Conservation (phyloP, 2,329 filamentous ascomycete species). For the Xylogone sp. region DNA sequence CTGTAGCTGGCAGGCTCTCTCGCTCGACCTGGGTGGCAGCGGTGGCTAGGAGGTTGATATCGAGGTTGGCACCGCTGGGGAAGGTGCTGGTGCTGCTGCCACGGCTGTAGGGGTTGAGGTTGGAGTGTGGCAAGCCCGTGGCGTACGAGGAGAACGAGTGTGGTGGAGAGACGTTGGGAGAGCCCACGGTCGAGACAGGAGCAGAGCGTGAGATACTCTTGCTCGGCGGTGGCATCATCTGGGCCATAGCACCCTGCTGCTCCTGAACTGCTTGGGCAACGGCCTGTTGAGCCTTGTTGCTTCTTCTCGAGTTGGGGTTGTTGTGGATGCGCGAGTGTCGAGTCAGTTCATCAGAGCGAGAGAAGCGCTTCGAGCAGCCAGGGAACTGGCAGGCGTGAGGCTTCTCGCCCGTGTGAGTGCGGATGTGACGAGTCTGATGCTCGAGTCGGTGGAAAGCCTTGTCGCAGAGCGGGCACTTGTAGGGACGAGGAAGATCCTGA, state of each 20-base stretch:
- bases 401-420: slow-evolving; percentile 97
- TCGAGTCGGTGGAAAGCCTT: slow-evolving; percentile 98
- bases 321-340: slow-evolving; percentile 97
- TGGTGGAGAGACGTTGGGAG: slow-evolving; percentile 94
- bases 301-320: slow-evolving; percentile 93
- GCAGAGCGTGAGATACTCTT: slow-evolving; percentile 84
- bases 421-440: slow-evolving; percentile 87
- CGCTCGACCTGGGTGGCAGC: slow-evolving; percentile 60
- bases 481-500: slow-evolving; percentile 81
- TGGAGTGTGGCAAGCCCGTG: slow-evolving; percentile 30
- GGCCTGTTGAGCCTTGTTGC: slow-evolving; percentile 68
- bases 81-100: slow-evolving; percentile 32
- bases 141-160: slow-evolving; percentile 78
- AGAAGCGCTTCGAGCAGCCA: slow-evolving; percentile 96
- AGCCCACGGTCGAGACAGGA: slow-evolving; percentile 63
- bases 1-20: slow-evolving; percentile 36
- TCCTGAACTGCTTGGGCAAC: slow-evolving; percentile 44
- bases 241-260: slow-evolving; percentile 44
- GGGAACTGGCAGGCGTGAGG: slow-evolving; percentile 94
- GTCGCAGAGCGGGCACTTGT: slow-evolving; percentile 97
- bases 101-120: slow-evolving; percentile 46
- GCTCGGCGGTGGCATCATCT: slow-evolving; percentile 77
- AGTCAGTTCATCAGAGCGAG: slow-evolving; percentile 91
- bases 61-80: slow-evolving; percentile 27
- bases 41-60: slow-evolving; percentile 58